phyloP scores from a whole-genome alignment of 331 rosid species.

The Rosa hybrid region DNA sequence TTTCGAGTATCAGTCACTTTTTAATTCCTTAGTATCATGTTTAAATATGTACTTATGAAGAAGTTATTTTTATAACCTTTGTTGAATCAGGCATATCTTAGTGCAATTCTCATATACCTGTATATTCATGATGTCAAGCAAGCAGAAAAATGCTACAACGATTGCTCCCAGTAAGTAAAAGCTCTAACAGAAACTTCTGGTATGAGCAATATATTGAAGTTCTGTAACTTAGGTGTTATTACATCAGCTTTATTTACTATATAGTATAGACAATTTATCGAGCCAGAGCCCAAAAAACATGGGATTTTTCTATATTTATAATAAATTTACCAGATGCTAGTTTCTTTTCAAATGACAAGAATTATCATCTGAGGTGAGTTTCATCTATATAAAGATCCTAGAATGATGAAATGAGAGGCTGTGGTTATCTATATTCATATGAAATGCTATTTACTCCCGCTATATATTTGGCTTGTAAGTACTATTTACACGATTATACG shows the following conservation, averaged over 20 bases:
- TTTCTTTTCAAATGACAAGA: not conserved
- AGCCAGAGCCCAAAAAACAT: not conserved
- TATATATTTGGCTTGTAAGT: not conserved
- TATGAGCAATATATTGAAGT: not conserved
- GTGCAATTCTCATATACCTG: slow-evolving; percentile 75
- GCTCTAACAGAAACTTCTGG: slow-evolving; percentile 15
- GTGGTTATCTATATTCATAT: not conserved
- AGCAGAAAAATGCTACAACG: slow-evolving; percentile 94
- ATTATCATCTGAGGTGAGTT: not conserved
- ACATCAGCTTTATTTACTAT: not conserved
- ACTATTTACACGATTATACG: not conserved
- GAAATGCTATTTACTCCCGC: not conserved
- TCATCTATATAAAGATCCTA: not conserved
- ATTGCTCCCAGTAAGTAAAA: slow-evolving; percentile 82
- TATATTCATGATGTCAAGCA: slow-evolving; percentile 80
- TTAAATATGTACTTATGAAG: not conserved
- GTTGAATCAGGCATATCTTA: slow-evolving; percentile 80
- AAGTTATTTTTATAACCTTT: slow-evolving; percentile 24
- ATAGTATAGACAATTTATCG: not conserved
- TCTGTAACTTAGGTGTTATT: not conserved
- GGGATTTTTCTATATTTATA: not conserved
- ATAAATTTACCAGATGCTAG: not conserved
- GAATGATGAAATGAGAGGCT: not conserved
- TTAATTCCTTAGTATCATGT: not conserved
- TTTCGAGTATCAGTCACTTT: not conserved